These are phyloP conservation scores for Aspergillus sp. DNA, from an alignment of 2,329 filamentous ascomycete genomes.

Conservation along the genomic window DNA sequence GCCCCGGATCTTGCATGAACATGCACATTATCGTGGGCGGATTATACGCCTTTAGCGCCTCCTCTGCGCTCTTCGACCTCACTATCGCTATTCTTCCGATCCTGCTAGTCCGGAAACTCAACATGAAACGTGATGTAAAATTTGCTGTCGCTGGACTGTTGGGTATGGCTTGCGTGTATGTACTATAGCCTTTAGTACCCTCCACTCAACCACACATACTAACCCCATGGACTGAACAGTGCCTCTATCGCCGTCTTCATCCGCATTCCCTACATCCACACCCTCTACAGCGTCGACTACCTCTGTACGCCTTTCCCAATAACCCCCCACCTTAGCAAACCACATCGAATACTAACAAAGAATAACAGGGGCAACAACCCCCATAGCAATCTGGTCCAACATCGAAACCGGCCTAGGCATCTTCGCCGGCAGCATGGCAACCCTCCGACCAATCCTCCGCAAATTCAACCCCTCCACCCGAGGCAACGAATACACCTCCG, in stretches of 20 bases:
- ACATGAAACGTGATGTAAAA: slow-evolving; percentile 23
- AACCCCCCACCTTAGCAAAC: no score
- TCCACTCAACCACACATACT: background rate
- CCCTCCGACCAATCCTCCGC: slow-evolving; percentile 21
- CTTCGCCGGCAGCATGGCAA: slow-evolving; percentile 23
- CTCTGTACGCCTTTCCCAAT: slow-evolving; percentile 16
- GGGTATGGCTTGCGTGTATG: slow-evolving; percentile 26
- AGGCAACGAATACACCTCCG: background rate
- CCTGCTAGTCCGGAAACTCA: slow-evolving; percentile 23
- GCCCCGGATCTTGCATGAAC: slow-evolving; percentile 15
- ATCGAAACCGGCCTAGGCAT: slow-evolving; percentile 27
- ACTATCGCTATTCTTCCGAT: slow-evolving; percentile 23
- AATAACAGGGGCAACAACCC: slow-evolving; percentile 14
- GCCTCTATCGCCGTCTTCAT: slow-evolving; percentile 23
- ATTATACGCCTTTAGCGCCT: slow-evolving; percentile 25
- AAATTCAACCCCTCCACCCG: background rate
- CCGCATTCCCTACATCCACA: slow-evolving; percentile 20
- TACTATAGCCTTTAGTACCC: background rate
- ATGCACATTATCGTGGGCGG: slow-evolving; percentile 13
- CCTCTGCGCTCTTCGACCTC: slow-evolving; percentile 19
- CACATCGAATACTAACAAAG: background rate
- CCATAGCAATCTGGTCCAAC: slow-evolving; percentile 26
- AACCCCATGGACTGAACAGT: slow-evolving; percentile 3
- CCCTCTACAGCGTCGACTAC: slow-evolving; percentile 17
- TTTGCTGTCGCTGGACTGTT: slow-evolving; percentile 20